These are phyloP conservation scores for Trametes hirsuta DNA, from an alignment of 1,284 basidiomycete genomes.

Conservation along the genomic window DNA sequence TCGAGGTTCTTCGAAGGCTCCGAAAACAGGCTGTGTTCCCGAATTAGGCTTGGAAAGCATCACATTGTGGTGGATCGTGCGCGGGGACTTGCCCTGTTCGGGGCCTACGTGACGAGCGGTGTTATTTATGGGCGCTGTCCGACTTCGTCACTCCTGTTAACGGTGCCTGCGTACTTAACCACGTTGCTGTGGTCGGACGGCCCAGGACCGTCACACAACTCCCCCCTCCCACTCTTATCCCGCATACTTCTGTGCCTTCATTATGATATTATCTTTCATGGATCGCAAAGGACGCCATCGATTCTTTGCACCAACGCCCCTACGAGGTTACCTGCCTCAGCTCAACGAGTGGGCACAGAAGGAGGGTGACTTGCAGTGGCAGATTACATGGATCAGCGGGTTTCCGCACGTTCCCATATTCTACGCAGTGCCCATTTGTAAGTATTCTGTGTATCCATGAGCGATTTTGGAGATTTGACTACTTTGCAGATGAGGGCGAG, in stretches of 20 bases:
- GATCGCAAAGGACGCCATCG: slow-evolving; percentile 17
- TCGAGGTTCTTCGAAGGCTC: not conserved
- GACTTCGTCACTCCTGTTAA: too few relatives aligned
- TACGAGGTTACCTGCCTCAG: slow-evolving; percentile 32
- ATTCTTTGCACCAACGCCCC: slow-evolving; percentile 18
- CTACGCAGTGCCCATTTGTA: slow-evolving; percentile 21
- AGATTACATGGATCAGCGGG: slow-evolving; percentile 18
- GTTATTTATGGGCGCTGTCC: too few relatives aligned
- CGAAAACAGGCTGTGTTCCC: not conserved
- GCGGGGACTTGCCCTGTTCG: not conserved
- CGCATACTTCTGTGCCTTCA: not conserved
- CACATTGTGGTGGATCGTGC: not conserved
- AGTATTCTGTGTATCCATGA: not conserved
- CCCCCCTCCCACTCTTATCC: not conserved
- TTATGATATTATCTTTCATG: slow-evolving; percentile 18
- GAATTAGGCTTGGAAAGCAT: not conserved
- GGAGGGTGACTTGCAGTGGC: slow-evolving; percentile 18
- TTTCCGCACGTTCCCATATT: slow-evolving; percentile 28
- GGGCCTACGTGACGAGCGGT: too few relatives aligned
- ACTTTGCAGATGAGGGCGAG: slow-evolving; percentile 15
- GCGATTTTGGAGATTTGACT: not conserved
- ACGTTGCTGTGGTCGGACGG: too few relatives aligned
- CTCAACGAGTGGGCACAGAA: slow-evolving; percentile 29
- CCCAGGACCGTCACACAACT: not conserved
- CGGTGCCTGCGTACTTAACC: too few relatives aligned